A percentile compares a stretch with the other conserved stretches of the same genome.
These are phyloP conservation scores for Ascochyta fabae DNA, from an alignment of 2,329 filamentous ascomycete species.

Conservation along the genomic window DNA sequence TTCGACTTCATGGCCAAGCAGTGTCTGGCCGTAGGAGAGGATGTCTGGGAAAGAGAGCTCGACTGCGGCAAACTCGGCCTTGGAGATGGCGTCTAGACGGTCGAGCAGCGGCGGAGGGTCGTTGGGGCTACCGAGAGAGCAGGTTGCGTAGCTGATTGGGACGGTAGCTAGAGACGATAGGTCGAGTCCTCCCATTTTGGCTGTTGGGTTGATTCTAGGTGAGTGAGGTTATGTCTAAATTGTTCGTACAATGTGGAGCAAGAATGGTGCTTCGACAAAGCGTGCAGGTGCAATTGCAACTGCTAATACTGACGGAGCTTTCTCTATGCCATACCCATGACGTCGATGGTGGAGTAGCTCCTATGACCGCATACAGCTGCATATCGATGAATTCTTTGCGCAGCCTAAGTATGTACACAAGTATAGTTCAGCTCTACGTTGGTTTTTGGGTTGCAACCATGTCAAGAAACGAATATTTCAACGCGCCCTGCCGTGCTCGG, in stretches of 20 bases:
- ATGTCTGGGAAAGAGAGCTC: conserved; percentile 80
- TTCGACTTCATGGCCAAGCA: conserved; percentile 59
- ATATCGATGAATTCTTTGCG: neutral
- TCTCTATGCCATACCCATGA: conserved; percentile 31
- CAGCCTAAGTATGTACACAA: neutral
- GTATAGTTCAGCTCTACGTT: neutral
- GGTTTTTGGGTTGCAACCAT: neutral
- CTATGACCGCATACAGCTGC: conserved; percentile 18
- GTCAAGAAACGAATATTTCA: neutral
- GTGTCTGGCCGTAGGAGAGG: conserved; percentile 63
- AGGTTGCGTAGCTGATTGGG: conserved; percentile 62
- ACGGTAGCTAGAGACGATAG: conserved; percentile 48
- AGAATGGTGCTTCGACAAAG: neutral
- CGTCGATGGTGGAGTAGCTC: conserved; percentile 30
- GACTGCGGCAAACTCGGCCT: conserved; percentile 70
- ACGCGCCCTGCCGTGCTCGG: neutral
- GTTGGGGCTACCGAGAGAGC: conserved; percentile 58
- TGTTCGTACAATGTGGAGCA: neutral
- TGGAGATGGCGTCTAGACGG: conserved; percentile 68
- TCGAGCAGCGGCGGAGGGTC: conserved; percentile 59
- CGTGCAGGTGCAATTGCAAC: neutral
- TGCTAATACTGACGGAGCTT: conserved; percentile 2
- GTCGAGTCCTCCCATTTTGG: conserved; percentile 44
- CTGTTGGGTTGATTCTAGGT: neutral
- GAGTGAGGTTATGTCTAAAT: neutral